Conservation (phyloP, 495 filamentous ascomycete species). For the Hypoxylon rickii region DNA sequence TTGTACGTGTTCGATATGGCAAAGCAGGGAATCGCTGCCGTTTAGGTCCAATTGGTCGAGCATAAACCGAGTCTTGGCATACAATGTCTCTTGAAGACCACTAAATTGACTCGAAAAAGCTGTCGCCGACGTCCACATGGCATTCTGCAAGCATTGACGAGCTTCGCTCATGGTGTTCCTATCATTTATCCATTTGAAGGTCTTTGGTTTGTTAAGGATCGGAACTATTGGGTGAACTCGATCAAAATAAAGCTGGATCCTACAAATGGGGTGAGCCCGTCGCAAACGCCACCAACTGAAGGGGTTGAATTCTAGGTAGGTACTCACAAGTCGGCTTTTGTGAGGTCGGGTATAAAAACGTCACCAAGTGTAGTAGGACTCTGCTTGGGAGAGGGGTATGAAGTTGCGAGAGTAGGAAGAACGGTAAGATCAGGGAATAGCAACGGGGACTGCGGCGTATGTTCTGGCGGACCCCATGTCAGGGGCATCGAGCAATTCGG, state of each 20-base stretch:
- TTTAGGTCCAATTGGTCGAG: constrained; percentile 46
- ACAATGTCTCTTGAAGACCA: constrained; percentile 50
- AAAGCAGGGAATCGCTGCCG: constrained; percentile 30
- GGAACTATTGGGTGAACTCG: constrained; percentile 59
- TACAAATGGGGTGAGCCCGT: constrained; percentile 16
- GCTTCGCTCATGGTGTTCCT: constrained; percentile 24
- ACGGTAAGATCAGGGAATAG: constrained; percentile 20
- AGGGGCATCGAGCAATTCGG: constrained; percentile 12
- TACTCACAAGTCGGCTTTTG: constrained; percentile 51
- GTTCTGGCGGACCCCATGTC: constrained; percentile 16
- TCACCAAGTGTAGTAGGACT: constrained; percentile 22
- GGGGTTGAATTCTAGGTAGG: neutral
- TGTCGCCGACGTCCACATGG: constrained; percentile 61
- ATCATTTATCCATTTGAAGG: constrained; percentile 33
- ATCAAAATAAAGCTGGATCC: constrained; percentile 60
- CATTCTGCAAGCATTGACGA: constrained; percentile 54
- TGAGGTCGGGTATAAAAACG: constrained; percentile 42
- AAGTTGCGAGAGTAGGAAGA: constrained; percentile 40
- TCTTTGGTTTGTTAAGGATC: constrained; percentile 52
- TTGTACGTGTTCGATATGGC: constrained; percentile 53
- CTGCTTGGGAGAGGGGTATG: constrained; percentile 30
- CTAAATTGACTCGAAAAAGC: constrained; percentile 58
- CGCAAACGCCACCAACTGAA: constrained; percentile 27
- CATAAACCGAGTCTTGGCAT: constrained; percentile 53
- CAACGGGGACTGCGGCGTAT: constrained; percentile 24